Percentiles rank a stretch among this genome's conserved stretches.
Conservation (phyloP, 139 green algal species). For the Chlorella sp. region DNA sequence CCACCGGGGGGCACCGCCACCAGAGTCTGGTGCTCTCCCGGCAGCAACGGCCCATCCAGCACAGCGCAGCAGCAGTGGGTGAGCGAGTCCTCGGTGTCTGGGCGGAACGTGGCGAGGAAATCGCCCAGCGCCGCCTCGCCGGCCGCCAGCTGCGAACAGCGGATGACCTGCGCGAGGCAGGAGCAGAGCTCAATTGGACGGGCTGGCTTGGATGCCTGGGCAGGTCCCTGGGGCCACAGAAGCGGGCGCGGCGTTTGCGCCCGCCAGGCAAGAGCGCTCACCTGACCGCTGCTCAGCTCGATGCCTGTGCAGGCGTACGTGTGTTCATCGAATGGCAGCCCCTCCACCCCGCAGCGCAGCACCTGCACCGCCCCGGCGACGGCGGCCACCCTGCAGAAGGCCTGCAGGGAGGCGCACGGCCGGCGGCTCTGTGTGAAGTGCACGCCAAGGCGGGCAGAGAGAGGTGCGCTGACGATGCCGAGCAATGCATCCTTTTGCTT, state of each 20-base stretch:
- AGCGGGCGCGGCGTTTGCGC: too few species aligned
- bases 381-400: slow-evolving; percentile 33
- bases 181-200: too few species aligned
- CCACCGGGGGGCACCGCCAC: slow-evolving; percentile 14
- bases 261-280: too few species aligned
- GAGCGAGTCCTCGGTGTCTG: neutral
- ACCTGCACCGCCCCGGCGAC: slow-evolving; percentile 39
- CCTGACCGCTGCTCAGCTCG: slow-evolving; percentile 17
- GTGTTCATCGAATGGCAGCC: slow-evolving; percentile 22
- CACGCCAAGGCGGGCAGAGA: neutral
- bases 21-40: slow-evolving; percentile 17
- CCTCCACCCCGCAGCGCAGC: slow-evolving; percentile 25
- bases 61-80: slow-evolving; percentile 26
- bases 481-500: neutral
- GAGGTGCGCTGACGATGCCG: neutral
- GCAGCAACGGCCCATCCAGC: slow-evolving; percentile 10
- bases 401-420: slow-evolving; percentile 8
- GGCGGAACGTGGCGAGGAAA: slow-evolving; percentile 10
- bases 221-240: too few species aligned
- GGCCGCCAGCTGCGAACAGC: slow-evolving; percentile 16
- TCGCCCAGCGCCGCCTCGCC: neutral
- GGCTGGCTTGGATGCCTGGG: too few species aligned
- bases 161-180: slow-evolving; percentile 18
- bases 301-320: slow-evolving; percentile 11
- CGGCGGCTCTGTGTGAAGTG: neutral